Evolutionary conservation across 352 stramenopile genomes (phyloP), one percentile per base, ranked within the genome.

Genomic region (Lagenidium giganteum): DNA sequence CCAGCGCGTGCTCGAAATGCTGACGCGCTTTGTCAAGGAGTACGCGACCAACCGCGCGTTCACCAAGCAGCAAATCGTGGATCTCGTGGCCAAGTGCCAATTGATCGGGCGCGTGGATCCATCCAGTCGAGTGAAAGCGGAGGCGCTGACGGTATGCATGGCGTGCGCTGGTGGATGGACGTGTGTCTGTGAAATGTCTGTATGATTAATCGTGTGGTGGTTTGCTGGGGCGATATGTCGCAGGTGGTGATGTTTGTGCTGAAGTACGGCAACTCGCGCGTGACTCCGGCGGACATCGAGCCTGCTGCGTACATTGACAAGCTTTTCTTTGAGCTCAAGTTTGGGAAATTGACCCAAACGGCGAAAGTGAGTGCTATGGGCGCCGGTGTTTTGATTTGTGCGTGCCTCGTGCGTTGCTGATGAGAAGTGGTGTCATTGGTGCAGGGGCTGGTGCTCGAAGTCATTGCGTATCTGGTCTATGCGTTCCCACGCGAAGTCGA

Each of bases 311-410:
- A 86, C 29, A 47, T 72, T 30, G 72, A 84, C 21, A 87, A 87
- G 42, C 54, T 90, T 8, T 84, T 87, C 27, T 64, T 82, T 37
- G 77, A 90, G 29, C 70, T 90, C 39, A 83, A 83, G 54, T 90
- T 83, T 33, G 69, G 67, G 4, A 87, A 86, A 30, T 63, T 64
- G 7, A 73, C 70, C 3, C 77, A 90, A 33, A 87, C 72, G 2
- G 75, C 70, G 2, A 87, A 86, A 42, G 69, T 78, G 39, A 9
- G 30, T 33, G 11, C 11, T 13, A 5, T 26, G 9, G 8, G 16
- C 11, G 4, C 9, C 23, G n/a, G 20, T 42, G n/a, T 17, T 11
- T 43, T 17, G n/a, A 28, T 26, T 4, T 46, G 5, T 14, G 35
- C 8, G n/a, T n/a, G n/a, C n/a, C n/a, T n/a, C n/a, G n/a, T n/a